Percentiles rank a stretch among this genome's conserved stretches.
phyloP scores from a whole-genome alignment of 2,329 filamentous ascomycete genomes.

The Diplodia corticola region DNA sequence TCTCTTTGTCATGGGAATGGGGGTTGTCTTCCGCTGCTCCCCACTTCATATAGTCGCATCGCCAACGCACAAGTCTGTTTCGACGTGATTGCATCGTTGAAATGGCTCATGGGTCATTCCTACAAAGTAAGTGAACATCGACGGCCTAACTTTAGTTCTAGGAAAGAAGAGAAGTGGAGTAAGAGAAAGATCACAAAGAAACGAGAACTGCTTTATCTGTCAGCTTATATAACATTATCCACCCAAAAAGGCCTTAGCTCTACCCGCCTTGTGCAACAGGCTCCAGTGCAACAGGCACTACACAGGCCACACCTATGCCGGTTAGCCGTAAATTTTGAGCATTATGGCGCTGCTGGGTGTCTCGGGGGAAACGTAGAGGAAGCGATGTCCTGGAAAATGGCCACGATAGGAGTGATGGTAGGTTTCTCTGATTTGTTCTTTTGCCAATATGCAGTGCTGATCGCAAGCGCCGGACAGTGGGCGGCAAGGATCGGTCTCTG shows the following conservation, averaged over 20 bases:
- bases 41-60: not conserved
- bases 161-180: no score
- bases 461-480: slow-evolving; percentile 1
- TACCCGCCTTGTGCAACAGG: not conserved
- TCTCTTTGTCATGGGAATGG: not conserved
- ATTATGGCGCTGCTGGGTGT: not conserved
- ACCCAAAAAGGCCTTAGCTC: not conserved
- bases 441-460: not conserved
- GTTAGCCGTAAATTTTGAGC: slow-evolving; percentile 2
- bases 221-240: no score
- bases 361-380: not conserved
- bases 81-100: no score
- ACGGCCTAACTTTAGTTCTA: not conserved
- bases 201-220: no score
- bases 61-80: not conserved
- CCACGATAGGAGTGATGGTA: not conserved
- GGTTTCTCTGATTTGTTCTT: not conserved
- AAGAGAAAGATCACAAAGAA: no score
- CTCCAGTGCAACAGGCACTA: not conserved
- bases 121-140: not conserved
- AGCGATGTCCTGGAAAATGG: not conserved
- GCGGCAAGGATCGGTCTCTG: not conserved
- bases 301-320: not conserved
- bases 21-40: not conserved
- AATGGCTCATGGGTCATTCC: no score